Evolutionary conservation across 257 asterid genomes (phyloP), one percentile per base, ranked within the genome.

Genomic region (Przewalskia tangutica): DNA sequence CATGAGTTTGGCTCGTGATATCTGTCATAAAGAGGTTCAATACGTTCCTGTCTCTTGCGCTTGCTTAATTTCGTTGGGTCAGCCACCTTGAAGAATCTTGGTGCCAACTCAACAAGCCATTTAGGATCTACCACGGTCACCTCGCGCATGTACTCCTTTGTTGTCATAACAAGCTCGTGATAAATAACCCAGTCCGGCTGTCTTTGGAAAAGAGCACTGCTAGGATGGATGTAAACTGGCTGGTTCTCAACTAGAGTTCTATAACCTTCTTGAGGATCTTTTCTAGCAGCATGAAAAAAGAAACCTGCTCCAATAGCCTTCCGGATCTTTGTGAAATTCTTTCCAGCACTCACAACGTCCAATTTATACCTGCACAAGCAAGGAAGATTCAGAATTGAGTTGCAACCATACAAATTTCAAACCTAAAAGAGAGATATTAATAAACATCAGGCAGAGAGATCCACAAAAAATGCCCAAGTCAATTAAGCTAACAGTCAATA

Each of bases 121-220:
- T 95, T 91, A 3, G 98, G 97, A 87, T 95, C 98, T 67, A 95
- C 75, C 16, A 91, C 97, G 2, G 98, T 89, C 8, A 94, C 98
- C 89, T 95, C 98, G 7, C 97, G 97, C 99, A 94, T 94, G 81
- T 95, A 95, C 83, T 95, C 98, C 87, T 95, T 95, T 17, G 97
- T 95, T 10, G 98, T 95, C 98, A 95, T 92, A 66, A 92, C 99
- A 65, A 95, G 81, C 82, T 95, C 99, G 44, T 95, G 98, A 87
- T 95, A 92, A 48, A 94, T 93, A 80, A 95, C 98, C 99, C 98
- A 95, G 81, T 92, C 98, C 4, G 98, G 99, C 81, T 94, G 97
- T 87, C 97, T 89, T 82, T 92, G 99, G 84, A 92, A 92, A 67
- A 95, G 87, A 42, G 98, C 97, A 77, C 98, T 94, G 92, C 98